A percentile compares a stretch with the other conserved stretches of the same genome.
Evolutionary conservation across 225 moss, liverwort and hornwort species (phyloP).

Genomic region (Straminergon stramineum): DNA sequence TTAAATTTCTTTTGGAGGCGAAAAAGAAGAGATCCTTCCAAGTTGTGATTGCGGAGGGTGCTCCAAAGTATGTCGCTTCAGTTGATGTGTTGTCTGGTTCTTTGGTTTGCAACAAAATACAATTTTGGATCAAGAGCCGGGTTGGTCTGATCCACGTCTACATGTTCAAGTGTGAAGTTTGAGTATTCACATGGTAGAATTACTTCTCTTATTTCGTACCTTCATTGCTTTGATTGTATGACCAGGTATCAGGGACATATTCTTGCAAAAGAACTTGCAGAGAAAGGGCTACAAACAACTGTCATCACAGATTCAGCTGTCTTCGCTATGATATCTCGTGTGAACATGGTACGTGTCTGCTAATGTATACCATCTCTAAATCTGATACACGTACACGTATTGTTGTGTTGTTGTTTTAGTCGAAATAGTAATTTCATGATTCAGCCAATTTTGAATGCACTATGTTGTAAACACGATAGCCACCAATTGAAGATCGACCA

Average conservation of each 20-base stretch:
- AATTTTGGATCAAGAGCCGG: not conserved
- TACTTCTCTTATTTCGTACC: not conserved
- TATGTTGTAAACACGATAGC: not conserved
- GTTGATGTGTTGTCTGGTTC: not conserved
- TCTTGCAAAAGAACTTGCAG: conserved; percentile 82
- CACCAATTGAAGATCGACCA: not conserved
- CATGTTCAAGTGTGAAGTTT: not conserved
- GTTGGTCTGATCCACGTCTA: not conserved
- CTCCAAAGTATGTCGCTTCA: conserved; percentile 59
- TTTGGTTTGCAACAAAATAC: not conserved
- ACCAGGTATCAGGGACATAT: conserved; percentile 84
- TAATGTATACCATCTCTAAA: not conserved
- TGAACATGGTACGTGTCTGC: conserved; percentile 73
- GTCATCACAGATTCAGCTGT: conserved; percentile 97
- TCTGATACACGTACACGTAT: not conserved
- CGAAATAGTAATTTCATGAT: not conserved
- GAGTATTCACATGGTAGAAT: not conserved
- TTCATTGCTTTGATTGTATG: not conserved
- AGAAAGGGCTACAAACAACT: conserved; percentile 84
- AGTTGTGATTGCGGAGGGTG: conserved; percentile 98
- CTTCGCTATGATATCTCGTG: conserved; percentile 98
- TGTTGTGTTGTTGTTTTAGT: not conserved
- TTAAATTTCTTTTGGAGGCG: conserved; percentile 84
- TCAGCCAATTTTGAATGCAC: not conserved
- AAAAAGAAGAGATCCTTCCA: conserved; percentile 98